Percentiles rank a stretch among this genome's conserved stretches.
Evolutionary conservation across 106 monocot species (phyloP).

Genomic region (Allium sativum): DNA sequence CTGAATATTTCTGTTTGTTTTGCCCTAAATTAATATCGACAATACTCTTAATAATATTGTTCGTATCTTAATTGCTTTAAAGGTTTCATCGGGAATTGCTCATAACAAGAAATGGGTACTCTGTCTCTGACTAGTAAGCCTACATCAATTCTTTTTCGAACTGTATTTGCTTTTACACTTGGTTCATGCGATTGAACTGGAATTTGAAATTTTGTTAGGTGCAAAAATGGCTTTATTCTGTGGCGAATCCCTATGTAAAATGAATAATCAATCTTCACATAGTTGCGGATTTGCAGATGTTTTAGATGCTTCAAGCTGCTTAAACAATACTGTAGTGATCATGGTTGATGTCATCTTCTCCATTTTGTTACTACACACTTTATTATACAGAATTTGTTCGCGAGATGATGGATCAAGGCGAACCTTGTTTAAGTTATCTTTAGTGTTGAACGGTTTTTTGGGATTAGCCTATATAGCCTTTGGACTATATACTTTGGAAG

Average conservation of each 20-base stretch:
- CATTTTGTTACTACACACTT: neutral
- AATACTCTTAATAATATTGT: too few relatives aligned
- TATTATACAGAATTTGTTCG: neutral
- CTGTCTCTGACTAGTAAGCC: too few relatives aligned
- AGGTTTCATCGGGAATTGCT: too few relatives aligned
- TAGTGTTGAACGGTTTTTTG: conserved; percentile 23
- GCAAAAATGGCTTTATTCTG: conserved; percentile 1
- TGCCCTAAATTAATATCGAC: too few relatives aligned
- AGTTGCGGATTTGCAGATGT: neutral
- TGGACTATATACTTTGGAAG: conserved; percentile 29
- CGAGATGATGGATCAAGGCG: conserved; percentile 10
- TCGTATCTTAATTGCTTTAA: too few relatives aligned
- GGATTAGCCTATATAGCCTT: conserved; percentile 40
- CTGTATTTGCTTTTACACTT: neutral
- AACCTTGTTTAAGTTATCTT: conserved; percentile 10
- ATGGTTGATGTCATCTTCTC: neutral
- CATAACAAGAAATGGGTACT: too few relatives aligned
- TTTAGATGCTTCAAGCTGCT: conserved; percentile 3
- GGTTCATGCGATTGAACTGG: neutral
- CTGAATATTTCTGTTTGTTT: too few relatives aligned
- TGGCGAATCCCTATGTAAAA: neutral
- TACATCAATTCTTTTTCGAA: too few relatives aligned
- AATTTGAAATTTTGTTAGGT: neutral
- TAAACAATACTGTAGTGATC: neutral
- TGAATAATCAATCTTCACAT: neutral